Conservation (phyloP, 2,329 filamentous ascomycete species). For the Colletotrichum sp. region DNA sequence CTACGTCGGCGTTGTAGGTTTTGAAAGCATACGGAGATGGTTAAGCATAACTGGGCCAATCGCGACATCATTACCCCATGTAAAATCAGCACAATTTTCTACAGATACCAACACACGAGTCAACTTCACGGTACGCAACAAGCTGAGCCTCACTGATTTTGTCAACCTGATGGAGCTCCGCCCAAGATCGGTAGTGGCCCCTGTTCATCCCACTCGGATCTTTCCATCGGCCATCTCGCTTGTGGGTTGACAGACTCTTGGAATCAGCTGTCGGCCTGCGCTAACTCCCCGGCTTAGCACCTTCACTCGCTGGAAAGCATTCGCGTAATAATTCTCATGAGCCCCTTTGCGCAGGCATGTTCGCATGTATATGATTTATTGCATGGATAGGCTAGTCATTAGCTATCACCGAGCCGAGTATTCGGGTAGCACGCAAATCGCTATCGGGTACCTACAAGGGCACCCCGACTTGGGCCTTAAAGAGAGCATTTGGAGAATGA, state of each 20-base stretch:
- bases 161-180: background rate
- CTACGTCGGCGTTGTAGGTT: background rate
- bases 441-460: background rate
- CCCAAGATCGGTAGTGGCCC: background rate
- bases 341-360: background rate
- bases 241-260: background rate
- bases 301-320: background rate
- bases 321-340: background rate
- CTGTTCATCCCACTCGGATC: background rate
- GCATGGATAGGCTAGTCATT: background rate
- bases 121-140: background rate
- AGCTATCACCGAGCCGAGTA: background rate
- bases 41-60: background rate
- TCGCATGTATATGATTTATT: background rate
- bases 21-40: background rate
- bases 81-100: background rate
- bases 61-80: accelerated
- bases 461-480: background rate
- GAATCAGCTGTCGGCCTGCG: background rate
- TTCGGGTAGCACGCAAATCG: background rate
- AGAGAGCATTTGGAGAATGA: background rate
- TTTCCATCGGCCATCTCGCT: background rate
- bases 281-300: background rate
- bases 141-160: background rate
- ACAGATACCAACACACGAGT: background rate